These are phyloP conservation scores for Sequoiadendron giganteum DNA, from an alignment of 75 land plant genomes.

Conservation along the genomic window DNA sequence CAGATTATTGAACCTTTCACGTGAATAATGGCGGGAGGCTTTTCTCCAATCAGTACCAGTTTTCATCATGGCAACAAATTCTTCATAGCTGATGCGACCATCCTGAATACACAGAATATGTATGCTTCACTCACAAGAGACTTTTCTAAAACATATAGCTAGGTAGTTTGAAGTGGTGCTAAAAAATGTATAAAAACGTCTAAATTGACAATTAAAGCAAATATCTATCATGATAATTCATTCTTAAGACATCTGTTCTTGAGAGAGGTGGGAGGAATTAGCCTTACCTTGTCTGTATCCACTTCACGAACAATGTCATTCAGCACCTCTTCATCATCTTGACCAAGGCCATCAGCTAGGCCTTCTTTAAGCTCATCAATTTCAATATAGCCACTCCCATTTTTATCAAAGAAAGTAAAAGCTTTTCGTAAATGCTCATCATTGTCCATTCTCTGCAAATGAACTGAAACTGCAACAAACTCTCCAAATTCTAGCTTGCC, in stretches of 20 bases:
- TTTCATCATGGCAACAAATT: slow-evolving; percentile 89
- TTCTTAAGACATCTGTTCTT: not conserved
- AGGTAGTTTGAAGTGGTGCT: not conserved
- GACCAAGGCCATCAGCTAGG: slow-evolving; percentile 57
- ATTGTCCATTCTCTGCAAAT: slow-evolving; percentile 80
- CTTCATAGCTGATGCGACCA: slow-evolving; percentile 79
- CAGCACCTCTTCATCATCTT: slow-evolving; percentile 43
- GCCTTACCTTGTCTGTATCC: slow-evolving; percentile 67
- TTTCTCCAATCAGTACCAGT: slow-evolving; percentile 91
- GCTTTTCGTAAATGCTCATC: slow-evolving; percentile 75
- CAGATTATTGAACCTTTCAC: slow-evolving; percentile 75
- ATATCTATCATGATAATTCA: not conserved
- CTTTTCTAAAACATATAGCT: not conserved
- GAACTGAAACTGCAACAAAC: slow-evolving; percentile 83
- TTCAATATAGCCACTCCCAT: slow-evolving; percentile 81
- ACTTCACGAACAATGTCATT: slow-evolving; percentile 76
- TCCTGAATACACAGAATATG: slow-evolving; percentile 42
- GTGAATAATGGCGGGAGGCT: slow-evolving; percentile 82
- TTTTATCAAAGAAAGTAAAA: slow-evolving; percentile 72
- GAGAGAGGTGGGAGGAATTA: not conserved
- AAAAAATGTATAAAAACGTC: not conserved
- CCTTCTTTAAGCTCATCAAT: slow-evolving; percentile 63
- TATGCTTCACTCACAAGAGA: not conserved
- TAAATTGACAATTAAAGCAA: not conserved
- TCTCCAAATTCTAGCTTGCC: slow-evolving; percentile 85